phyloP scores from a whole-genome alignment of 176 grass and related monocot genomes.

The Cenchrus purpureus region DNA sequence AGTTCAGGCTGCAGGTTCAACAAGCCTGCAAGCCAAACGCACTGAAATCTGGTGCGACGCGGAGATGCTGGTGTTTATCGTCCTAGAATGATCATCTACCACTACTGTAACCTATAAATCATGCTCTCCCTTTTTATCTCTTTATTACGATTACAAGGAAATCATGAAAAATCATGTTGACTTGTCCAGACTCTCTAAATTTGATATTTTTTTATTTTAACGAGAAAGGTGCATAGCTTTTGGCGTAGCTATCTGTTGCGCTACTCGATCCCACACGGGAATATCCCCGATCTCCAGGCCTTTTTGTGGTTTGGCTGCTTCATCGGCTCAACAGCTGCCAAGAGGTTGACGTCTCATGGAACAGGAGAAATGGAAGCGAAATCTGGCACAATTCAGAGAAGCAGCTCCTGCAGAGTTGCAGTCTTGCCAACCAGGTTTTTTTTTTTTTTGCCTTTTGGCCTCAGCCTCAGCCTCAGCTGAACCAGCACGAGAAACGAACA shows the following conservation, averaged over 20 bases:
- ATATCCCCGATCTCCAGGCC: conserved; percentile 34
- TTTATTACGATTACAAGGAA: not conserved
- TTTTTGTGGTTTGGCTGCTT: conserved; percentile 21
- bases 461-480: not conserved
- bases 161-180: not conserved
- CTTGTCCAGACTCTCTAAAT: not conserved
- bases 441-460: not conserved
- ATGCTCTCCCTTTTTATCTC: not conserved
- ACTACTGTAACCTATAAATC: not conserved
- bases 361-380: conserved; percentile 22
- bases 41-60: conserved; percentile 4
- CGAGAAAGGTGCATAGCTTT: conserved; percentile 6
- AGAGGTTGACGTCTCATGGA: conserved; percentile 32
- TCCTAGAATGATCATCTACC: not conserved
- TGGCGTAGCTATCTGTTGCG: conserved; percentile 15
- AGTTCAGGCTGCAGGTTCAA: conserved; percentile 26
- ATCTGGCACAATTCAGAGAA: conserved; percentile 6
- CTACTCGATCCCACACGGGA: conserved; percentile 15
- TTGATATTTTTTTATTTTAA: not conserved
- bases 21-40: conserved; percentile 40
- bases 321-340: conserved; percentile 27
- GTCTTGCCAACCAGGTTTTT: conserved; percentile 4
- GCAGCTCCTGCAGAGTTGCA: not conserved
- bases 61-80: not conserved
- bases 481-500: conserved; percentile 17